Evolutionary conservation across 2,329 filamentous ascomycete species (phyloP), one percentile per base, ranked within the genome.

Genomic region (Pseudocercospora cruenta): DNA sequence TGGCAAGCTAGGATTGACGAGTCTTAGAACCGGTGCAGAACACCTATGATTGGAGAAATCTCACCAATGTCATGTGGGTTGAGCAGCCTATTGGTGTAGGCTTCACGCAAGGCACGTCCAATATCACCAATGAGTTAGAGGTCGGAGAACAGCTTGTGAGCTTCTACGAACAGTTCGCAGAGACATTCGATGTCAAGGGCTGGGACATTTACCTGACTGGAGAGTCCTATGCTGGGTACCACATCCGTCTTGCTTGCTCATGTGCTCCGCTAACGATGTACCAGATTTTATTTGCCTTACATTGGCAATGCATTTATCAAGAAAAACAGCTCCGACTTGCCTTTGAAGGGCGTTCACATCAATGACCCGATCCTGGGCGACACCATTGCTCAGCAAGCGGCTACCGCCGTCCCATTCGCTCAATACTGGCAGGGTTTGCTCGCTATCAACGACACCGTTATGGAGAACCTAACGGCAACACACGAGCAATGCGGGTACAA

Each of bases 1-100:
- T 19, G 57, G 6, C 14, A 26, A 22, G 21, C 8, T 5, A 22
- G 12, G 12, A 8, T 24, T 64, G n/a, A 64, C 62, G 16, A 12
- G 7, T 21, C 21, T 8, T 8, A 64, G 62, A 22, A 9, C 62
- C 65, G 6, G 39, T 60, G 9, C 10, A 19, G n/a, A 67, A 67
- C 47, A 31, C 53, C 6, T 67, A 67, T 45, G 62, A 58, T 22
- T 67, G 65, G 65, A 45, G 58, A 4, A 90, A 90, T 61, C 78
- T 94, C 39, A 91, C 91, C 63, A 93, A 93, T 77, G 86, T 94
- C 72, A 81, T 95, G 54, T 95, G 88, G 86, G 84, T 85, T 14
- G 84, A 83, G 63, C 82, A 85, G 68, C 84, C 84, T 2, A 78
- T 85, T 7, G 82, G 82, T 36, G 80, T 82, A 21, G 82, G 82